A percentile compares a stretch with the other conserved stretches of the same genome.
Evolutionary conservation across 2,329 filamentous ascomycete species (phyloP).

Genomic region (Exutisphaerella laricina): DNA sequence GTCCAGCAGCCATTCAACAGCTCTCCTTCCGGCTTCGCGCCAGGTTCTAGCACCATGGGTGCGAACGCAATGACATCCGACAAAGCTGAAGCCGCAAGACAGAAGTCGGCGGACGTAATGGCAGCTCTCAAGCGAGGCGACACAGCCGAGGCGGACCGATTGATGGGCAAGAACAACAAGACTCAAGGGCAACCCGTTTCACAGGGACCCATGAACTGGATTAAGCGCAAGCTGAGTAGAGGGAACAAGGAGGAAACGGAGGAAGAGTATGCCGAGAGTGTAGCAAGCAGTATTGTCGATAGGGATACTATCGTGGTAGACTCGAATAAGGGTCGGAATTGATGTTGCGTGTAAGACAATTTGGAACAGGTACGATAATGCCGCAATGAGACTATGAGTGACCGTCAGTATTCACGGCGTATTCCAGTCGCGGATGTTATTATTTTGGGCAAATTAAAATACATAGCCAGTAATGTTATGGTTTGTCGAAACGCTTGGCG

Average conservation of each 20-base stretch:
- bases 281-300: conserved; percentile 7
- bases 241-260: neutral
- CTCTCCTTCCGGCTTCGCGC: neutral
- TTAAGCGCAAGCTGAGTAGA: conserved; percentile 10
- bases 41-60: conserved; percentile 4
- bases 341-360: neutral
- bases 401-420: neutral
- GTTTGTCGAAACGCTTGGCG: conserved; percentile 34
- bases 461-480: conserved; percentile 7
- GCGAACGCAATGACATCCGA: conserved; percentile 2
- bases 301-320: conserved; percentile 2
- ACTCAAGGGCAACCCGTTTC: conserved; percentile 1
- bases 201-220: conserved; percentile 6
- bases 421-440: neutral
- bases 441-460: conserved; percentile 3
- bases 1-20: neutral
- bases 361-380: neutral
- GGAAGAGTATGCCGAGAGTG: conserved; percentile 6
- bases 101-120: conserved; percentile 9
- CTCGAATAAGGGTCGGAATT: conserved; percentile 3
- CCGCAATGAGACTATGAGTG: neutral
- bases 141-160: conserved; percentile 2
- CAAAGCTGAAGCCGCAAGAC: conserved; percentile 4
- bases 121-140: conserved; percentile 7
- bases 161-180: conserved; percentile 5